A percentile compares a stretch with the other conserved stretches of the same genome.
Conservation (phyloP, 768 basidiomycete genomes). For the Boletus edulis region DNA sequence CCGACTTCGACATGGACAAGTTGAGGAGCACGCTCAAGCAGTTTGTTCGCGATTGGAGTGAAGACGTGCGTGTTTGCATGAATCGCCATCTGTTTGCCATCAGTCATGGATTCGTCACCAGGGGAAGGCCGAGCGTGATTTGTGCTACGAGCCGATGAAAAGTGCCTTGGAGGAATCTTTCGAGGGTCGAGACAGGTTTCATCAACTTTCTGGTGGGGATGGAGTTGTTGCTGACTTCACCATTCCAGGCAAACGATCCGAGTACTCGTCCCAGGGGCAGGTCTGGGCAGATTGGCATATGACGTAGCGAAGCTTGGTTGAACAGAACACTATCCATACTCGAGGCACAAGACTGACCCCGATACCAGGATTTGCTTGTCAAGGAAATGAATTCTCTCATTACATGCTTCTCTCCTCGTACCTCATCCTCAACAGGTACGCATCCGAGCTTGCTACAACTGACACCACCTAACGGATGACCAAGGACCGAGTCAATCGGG, state of each 20-base stretch:
- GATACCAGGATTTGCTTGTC: slow-evolving; percentile 75
- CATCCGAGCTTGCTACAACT: background rate
- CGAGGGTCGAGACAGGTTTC: slow-evolving; percentile 46
- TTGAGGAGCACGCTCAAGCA: slow-evolving; percentile 90
- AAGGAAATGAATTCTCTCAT: slow-evolving; percentile 95
- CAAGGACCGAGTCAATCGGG: slow-evolving; percentile 61
- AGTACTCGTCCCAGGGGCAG: slow-evolving; percentile 89
- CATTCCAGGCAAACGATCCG: slow-evolving; percentile 47
- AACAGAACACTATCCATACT: slow-evolving; percentile 8
- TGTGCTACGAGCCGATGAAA: slow-evolving; percentile 80
- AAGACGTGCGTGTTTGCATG: slow-evolving; percentile 49
- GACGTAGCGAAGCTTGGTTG: slow-evolving; percentile 81
- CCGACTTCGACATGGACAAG: slow-evolving; percentile 85
- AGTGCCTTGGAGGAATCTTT: slow-evolving; percentile 69
- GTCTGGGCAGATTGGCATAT: slow-evolving; percentile 84
- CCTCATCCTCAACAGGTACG: slow-evolving; percentile 83
- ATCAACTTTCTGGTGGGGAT: background rate
- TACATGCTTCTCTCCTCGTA: slow-evolving; percentile 92
- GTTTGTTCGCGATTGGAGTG: slow-evolving; percentile 91
- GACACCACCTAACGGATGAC: background rate
- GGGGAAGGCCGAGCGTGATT: slow-evolving; percentile 75
- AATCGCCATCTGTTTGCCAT: background rate
- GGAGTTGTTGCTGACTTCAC: background rate
- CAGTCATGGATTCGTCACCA: slow-evolving; percentile 26
- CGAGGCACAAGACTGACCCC: background rate